Percentiles rank a stretch among this genome's conserved stretches.
phyloP scores from a whole-genome alignment of 805 yeast species.

The Wickerhamomyces canadensis region DNA sequence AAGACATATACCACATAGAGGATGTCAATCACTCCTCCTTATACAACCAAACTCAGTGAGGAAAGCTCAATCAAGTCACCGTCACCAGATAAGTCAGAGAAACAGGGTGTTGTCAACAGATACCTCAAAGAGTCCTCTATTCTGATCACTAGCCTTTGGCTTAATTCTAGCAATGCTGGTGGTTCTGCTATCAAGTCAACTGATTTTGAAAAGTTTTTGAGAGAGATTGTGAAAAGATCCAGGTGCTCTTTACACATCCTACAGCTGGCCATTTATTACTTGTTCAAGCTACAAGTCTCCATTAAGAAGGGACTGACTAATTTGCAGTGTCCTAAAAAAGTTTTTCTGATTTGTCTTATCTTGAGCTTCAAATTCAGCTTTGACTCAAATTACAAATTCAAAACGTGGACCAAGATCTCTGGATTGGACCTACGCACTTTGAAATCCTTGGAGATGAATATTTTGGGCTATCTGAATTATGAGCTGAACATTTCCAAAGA shows the following conservation, averaged over 20 bases:
- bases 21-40: conserved; percentile 1
- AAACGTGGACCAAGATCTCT: conserved; percentile 70
- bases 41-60: background rate
- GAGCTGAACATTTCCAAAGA: conserved; percentile 45
- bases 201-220: conserved; percentile 25
- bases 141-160: conserved; percentile 17
- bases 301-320: conserved; percentile 9
- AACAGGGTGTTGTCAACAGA: conserved; percentile 4
- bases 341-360: conserved; percentile 62
- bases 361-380: conserved; percentile 68
- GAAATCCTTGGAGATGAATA: conserved; percentile 44
- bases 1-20: too few relatives aligned
- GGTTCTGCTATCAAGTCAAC: conserved; percentile 1
- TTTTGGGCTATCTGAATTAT: conserved; percentile 52
- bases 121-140: conserved; percentile 13
- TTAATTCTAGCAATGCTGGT: conserved; percentile 4
- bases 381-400: conserved; percentile 64
- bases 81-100: background rate
- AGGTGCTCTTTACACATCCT: conserved; percentile 56
- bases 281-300: conserved; percentile 40
- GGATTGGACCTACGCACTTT: conserved; percentile 53
- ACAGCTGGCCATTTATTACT: conserved; percentile 62
- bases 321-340: conserved; percentile 51
- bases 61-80: background rate
- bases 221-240: conserved; percentile 43